Evolutionary conservation across 116 monocot genomes (phyloP).

Genomic region (Phalaenopsis hybrid): DNA sequence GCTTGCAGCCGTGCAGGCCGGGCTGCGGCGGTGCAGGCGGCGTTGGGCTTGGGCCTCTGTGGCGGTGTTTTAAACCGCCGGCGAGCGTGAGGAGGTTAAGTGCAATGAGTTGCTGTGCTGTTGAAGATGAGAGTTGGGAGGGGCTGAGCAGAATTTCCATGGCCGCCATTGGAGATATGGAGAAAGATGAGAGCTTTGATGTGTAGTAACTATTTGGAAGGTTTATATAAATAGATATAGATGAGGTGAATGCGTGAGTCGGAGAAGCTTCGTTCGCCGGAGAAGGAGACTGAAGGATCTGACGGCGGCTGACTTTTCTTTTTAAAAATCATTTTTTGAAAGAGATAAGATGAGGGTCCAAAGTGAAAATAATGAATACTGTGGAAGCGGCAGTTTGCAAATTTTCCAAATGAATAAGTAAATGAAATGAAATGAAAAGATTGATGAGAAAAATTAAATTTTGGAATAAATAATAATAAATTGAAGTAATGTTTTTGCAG

Average conservation of each 20-base stretch:
- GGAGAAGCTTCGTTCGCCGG: neutral
- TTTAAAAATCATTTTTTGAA: neutral
- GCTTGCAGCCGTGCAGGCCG: neutral
- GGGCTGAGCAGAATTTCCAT: neutral
- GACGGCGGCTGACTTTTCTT: neutral
- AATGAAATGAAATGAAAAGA: too few species aligned
- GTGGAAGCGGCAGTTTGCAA: too few species aligned
- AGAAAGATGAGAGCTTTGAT: neutral
- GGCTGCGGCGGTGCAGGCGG: neutral
- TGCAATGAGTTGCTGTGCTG: neutral
- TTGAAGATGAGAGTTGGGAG: neutral
- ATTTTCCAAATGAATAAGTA: too few species aligned
- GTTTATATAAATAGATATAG: neutral
- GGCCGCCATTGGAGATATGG: neutral
- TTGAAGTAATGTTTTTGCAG: too few species aligned
- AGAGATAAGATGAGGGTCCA: neutral
- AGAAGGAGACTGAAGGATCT: neutral
- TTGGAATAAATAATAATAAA: too few species aligned
- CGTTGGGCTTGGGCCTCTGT: neutral
- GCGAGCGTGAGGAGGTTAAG: neutral
- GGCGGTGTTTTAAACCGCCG: neutral
- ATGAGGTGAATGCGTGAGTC: neutral
- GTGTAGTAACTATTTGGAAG: neutral
- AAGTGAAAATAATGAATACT: too few species aligned
- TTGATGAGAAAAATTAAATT: too few species aligned